Base-by-base conservation (phyloP, 257 asterid species). In the Apocynum venetum region DNA sequence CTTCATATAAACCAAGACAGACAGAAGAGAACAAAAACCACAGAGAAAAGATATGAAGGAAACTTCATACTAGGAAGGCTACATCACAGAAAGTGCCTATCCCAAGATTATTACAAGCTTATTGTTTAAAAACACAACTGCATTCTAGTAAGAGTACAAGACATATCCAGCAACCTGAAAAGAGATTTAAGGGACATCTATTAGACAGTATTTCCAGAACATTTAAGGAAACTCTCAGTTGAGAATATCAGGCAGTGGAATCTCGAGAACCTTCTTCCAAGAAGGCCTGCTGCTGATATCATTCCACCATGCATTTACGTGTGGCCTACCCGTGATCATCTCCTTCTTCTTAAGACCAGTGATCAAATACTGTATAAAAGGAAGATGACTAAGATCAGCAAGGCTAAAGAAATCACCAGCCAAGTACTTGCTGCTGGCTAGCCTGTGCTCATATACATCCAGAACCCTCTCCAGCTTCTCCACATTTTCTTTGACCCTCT, bases 261-360 rank as follows among this genome's bases (percentile, higher is more conserved):
- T 79, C 40, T 87, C 71, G 12, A 78, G 73, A 56, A 83, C 85
- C 74, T 79, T 81, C 84, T 81, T 83, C 91, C 89, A 87, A 15
- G 87, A 82, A 0, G 89, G 85, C 79, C 91, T 78, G 59, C 36
- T 87, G 61, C 91, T 83, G 12, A 85, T 82, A 71, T 76, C 85
- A 78, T 87, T 88, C 91, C 89, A 87, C 91, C 88, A 87, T 3
- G 82, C 78, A 41, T 84, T 85, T 81, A 87, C 91, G 53, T 78
- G 86, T 56, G 84, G 82, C 83, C 89, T 81, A 8, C 82, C 82
- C 79, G 78, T 85, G 20, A 85, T 80, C 88, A 87, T 17, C 44
- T 85, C 73, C 82, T 78, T 85, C 76, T 75, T 83, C 72, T 61
- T 79, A 40, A 80, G 6, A 36, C 75, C 72, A 67, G 59, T 80